Conservation (phyloP, 805 yeast genomes). For the Saturnispora dispora region DNA sequence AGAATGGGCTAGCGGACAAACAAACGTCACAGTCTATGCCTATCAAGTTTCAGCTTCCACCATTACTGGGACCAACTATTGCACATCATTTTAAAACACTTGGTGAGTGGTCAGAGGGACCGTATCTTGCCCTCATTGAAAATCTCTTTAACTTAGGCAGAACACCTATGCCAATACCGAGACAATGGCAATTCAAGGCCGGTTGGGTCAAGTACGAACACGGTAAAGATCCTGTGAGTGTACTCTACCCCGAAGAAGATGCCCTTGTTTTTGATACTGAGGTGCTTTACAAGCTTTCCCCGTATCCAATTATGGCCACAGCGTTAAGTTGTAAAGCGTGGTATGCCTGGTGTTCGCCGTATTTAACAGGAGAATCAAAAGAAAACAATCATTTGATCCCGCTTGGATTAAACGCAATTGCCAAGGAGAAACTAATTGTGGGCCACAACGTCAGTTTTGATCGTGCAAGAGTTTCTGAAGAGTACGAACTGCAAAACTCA, state of each 20-base stretch:
- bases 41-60: conserved; percentile 53
- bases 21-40: conserved; percentile 56
- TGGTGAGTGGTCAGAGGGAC: conserved; percentile 50
- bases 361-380: conserved; percentile 46
- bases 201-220: conserved; percentile 79
- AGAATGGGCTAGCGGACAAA: conserved; percentile 67
- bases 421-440: conserved; percentile 39
- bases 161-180: conserved; percentile 33
- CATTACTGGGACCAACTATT: conserved; percentile 57
- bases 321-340: conserved; percentile 73
- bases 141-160: conserved; percentile 31
- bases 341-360: conserved; percentile 95
- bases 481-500: conserved; percentile 58
- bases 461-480: conserved; percentile 78
- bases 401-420: conserved; percentile 37
- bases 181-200: conserved; percentile 44
- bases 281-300: conserved; percentile 64
- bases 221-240: conserved; percentile 45
- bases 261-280: conserved; percentile 85
- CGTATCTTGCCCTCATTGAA: conserved; percentile 47
- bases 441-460: conserved; percentile 93
- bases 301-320: conserved; percentile 71
- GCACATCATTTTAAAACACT: conserved; percentile 80
- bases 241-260: conserved; percentile 62
- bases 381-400: conserved; percentile 64